Conservation (phyloP, 192 early-diverging fungal genomes). For the Podila clonocystis region DNA sequence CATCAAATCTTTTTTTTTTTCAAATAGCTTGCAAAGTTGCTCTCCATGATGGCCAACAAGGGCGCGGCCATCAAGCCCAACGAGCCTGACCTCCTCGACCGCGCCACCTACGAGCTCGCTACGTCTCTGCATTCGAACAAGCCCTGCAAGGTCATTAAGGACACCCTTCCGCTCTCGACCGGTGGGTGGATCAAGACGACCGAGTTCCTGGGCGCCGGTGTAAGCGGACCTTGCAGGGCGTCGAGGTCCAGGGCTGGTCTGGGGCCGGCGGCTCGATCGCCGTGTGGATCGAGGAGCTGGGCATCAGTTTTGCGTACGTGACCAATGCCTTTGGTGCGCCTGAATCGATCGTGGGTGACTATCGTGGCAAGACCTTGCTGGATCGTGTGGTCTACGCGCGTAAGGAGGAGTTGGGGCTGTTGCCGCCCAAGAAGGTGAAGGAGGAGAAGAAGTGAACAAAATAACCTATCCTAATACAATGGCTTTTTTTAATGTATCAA, state of each 20-base stretch:
- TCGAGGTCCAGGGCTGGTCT: constrained; percentile 66
- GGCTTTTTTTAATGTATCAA: too few relatives aligned
- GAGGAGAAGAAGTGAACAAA: too few relatives aligned
- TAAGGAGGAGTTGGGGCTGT: constrained; percentile 31
- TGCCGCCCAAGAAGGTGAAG: constrained; percentile 3
- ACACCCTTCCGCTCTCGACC: constrained; percentile 19
- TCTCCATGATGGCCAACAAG: constrained; percentile 69
- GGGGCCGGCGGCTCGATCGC: constrained; percentile 71
- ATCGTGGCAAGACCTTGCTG: constrained; percentile 60
- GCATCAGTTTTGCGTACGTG: constrained; percentile 66
- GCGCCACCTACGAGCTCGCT: constrained; percentile 29
- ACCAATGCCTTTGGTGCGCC: constrained; percentile 63
- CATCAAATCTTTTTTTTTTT: too few relatives aligned
- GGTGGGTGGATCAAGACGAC: constrained; percentile 27
- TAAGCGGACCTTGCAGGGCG: constrained; percentile 44
- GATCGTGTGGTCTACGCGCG: constrained; percentile 49
- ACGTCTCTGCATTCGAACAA: constrained; percentile 18
- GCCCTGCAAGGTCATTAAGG: constrained; percentile 23
- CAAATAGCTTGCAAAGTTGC: constrained; percentile 64
- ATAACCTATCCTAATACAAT: too few relatives aligned
- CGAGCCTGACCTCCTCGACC: constrained; percentile 36
- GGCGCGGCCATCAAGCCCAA: constrained; percentile 46
- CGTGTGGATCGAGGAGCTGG: constrained; percentile 63
- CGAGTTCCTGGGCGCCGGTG: constrained; percentile 25
- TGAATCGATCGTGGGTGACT: constrained; percentile 59